phyloP scores from a whole-genome alignment of 257 asterid genomes.

The Gardenia jasminoides region DNA sequence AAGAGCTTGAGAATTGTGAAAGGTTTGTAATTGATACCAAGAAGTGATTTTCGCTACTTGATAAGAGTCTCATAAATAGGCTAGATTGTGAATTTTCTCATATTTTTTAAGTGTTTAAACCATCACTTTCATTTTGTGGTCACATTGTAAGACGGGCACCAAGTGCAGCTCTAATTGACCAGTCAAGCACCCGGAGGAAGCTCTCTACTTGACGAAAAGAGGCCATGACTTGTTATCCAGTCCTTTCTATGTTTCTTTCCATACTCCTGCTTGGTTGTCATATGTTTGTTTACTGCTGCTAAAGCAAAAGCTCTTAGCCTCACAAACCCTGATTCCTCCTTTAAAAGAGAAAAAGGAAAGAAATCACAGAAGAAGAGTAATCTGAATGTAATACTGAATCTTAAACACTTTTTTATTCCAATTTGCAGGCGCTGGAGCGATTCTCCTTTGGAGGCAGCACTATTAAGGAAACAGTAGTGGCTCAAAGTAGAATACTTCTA shows the following conservation, averaged over 20 bases:
- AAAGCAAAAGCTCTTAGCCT: background rate
- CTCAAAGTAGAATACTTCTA: constrained; percentile 79
- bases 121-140: background rate
- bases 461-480: constrained; percentile 64
- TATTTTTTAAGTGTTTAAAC: background rate
- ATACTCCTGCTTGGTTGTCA: background rate
- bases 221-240: background rate
- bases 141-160: background rate
- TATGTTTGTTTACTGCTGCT: background rate
- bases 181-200: background rate
- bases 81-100: background rate
- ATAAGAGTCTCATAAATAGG: background rate
- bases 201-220: background rate
- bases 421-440: constrained; percentile 70
- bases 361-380: background rate
- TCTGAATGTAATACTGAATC: background rate
- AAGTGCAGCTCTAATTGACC: background rate
- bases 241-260: background rate
- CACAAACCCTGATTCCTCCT: background rate
- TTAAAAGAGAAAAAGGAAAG: no score
- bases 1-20: background rate
- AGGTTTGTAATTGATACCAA: background rate
- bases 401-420: background rate
- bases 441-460: constrained; percentile 77
- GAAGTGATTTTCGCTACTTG: background rate